phyloP scores from a whole-genome alignment of 2,329 filamentous ascomycete genomes.

The Neonectria magnoliae region DNA sequence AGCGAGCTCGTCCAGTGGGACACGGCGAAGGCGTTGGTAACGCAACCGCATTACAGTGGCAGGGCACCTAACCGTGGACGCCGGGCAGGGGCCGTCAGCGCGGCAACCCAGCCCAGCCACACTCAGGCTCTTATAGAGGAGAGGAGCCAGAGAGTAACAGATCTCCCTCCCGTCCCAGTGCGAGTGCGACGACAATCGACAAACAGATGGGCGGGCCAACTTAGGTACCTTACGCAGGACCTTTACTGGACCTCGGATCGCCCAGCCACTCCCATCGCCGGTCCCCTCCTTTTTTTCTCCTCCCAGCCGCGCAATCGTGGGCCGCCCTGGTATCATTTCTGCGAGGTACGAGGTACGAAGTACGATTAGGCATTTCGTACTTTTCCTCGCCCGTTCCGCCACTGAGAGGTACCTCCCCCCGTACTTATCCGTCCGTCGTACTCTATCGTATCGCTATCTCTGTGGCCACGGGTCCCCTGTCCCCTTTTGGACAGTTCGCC shows the following conservation, averaged over 20 bases:
- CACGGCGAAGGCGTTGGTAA: background rate
- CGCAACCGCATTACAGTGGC: background rate
- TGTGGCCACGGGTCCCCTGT: slow-evolving; percentile 29
- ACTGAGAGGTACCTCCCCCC: background rate
- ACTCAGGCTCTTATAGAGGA: background rate
- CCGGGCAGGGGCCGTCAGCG: background rate
- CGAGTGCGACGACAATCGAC: background rate
- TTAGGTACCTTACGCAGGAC: background rate
- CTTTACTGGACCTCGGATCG: background rate
- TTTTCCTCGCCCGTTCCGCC: background rate
- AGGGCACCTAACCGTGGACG: background rate
- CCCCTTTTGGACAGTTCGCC: slow-evolving; percentile 35
- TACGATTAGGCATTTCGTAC: slow-evolving; percentile 1
- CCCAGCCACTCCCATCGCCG: slow-evolving; percentile 13
- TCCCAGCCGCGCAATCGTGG: slow-evolving; percentile 34
- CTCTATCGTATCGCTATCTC: slow-evolving; percentile 30
- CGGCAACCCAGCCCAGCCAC: background rate
- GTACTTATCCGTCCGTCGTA: background rate
- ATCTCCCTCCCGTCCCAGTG: background rate
- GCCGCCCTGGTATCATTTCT: slow-evolving; percentile 24
- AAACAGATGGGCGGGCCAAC: background rate
- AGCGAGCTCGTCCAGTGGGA: background rate
- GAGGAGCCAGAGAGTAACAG: background rate
- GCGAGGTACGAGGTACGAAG: slow-evolving; percentile 2
- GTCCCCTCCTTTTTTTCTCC: slow-evolving; percentile 3